phyloP scores from a whole-genome alignment of 73 alveolate genomes.

The Tetrahymena elliotti region DNA sequence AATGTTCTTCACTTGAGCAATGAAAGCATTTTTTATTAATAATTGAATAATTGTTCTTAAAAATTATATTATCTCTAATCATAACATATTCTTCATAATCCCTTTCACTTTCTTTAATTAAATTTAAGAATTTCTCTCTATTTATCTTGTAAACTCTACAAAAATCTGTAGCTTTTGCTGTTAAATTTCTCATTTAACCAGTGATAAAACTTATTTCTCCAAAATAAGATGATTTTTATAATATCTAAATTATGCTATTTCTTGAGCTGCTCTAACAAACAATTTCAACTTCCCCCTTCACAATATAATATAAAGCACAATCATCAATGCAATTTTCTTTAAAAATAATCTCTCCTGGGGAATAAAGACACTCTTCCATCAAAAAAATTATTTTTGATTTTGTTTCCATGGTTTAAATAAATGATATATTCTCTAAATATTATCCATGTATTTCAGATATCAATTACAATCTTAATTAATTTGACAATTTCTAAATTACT shows the following conservation, averaged over 20 bases:
- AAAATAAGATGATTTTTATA: background rate
- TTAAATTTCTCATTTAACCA: background rate
- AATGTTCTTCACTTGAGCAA: background rate
- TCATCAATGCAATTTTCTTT: background rate
- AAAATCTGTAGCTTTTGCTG: background rate
- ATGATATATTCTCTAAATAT: background rate
- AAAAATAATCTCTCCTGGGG: background rate
- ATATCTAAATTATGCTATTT: background rate
- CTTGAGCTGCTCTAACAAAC: background rate
- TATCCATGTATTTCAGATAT: background rate
- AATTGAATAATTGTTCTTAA: background rate
- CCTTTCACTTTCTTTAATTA: background rate
- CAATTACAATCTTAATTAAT: background rate
- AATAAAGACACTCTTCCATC: background rate
- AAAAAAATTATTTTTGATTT: background rate
- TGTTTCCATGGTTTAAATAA: background rate
- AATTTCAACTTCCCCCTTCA: background rate
- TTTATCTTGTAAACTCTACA: background rate
- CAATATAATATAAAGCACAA: background rate
- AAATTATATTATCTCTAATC: background rate
- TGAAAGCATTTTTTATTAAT: background rate
- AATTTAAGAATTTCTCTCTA: background rate
- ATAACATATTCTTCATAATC: background rate
- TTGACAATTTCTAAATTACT: background rate
- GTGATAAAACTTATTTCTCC: background rate